Conservation (phyloP, 495 filamentous ascomycete species). For the Hypoxylon trugodes region DNA sequence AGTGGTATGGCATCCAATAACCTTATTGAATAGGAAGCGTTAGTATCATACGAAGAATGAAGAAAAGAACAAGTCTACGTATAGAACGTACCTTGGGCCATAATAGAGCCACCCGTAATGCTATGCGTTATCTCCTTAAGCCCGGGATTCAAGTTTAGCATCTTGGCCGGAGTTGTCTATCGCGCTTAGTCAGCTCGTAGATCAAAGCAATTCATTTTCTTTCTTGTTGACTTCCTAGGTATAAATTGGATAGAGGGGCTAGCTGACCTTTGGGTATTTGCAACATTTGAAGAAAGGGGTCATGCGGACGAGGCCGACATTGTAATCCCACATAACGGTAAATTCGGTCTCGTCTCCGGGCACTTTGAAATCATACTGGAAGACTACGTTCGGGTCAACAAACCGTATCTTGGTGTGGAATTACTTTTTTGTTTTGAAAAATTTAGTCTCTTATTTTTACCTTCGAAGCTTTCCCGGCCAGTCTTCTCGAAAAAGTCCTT, state of each 20-base stretch:
- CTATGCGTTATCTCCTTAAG: slow-evolving; percentile 87
- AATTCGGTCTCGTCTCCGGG: slow-evolving; percentile 72
- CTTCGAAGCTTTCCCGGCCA: slow-evolving; percentile 86
- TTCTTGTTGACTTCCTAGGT: neutral
- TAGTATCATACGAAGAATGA: slow-evolving; percentile 1
- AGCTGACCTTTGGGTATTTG: slow-evolving; percentile 82
- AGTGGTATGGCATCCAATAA: slow-evolving; percentile 95
- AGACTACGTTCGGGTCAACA: slow-evolving; percentile 65
- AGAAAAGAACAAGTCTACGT: neutral
- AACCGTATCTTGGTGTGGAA: slow-evolving; percentile 14
- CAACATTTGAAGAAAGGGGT: slow-evolving; percentile 94
- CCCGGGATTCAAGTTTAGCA: slow-evolving; percentile 79
- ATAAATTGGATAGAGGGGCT: neutral
- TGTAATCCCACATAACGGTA: slow-evolving; percentile 96
- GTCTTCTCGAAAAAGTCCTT: slow-evolving; percentile 86
- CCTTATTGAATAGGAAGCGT: slow-evolving; percentile 60
- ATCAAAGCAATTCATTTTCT: neutral
- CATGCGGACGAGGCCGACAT: slow-evolving; percentile 91
- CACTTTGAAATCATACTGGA: slow-evolving; percentile 86
- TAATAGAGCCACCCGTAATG: slow-evolving; percentile 91
- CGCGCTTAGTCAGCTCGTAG: slow-evolving; percentile 19
- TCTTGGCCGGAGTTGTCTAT: slow-evolving; percentile 85
- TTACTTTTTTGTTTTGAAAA: slow-evolving; percentile 5
- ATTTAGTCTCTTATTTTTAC: slow-evolving; percentile 55
- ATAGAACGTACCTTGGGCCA: slow-evolving; percentile 77